Evolutionary conservation across 2,329 filamentous ascomycete species (phyloP).

Genomic region (Cercospora nicotianae): DNA sequence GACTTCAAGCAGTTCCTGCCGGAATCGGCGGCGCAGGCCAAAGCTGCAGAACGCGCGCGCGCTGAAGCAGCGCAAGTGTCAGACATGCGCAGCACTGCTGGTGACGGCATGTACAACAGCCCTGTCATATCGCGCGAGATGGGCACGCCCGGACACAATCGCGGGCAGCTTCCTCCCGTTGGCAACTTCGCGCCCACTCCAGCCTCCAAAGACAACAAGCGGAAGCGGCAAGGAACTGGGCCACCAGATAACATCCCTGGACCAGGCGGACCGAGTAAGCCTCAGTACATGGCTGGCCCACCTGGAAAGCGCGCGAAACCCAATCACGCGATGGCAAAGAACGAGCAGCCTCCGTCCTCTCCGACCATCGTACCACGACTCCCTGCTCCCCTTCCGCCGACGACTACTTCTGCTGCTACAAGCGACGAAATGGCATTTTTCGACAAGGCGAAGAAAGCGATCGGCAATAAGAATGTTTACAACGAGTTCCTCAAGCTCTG

Average conservation of each 20-base stretch:
- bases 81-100: constrained; percentile 53
- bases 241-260: constrained; percentile 37
- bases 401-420: constrained; percentile 68
- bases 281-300: constrained; percentile 25
- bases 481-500: constrained; percentile 96
- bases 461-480: constrained; percentile 87
- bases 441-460: constrained; percentile 93
- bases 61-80: constrained; percentile 69
- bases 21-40: constrained; percentile 74
- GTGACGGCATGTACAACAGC: constrained; percentile 48
- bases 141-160: constrained; percentile 36
- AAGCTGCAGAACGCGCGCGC: constrained; percentile 55
- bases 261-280: constrained; percentile 32
- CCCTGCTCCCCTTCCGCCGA: constrained; percentile 81
- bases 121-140: constrained; percentile 42
- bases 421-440: constrained; percentile 91
- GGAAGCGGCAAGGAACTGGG: constrained; percentile 64
- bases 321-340: constrained; percentile 50
- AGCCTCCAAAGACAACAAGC: constrained; percentile 76
- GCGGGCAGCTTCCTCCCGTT: constrained; percentile 71
- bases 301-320: constrained; percentile 69
- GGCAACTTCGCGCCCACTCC: constrained; percentile 87
- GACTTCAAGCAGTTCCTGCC: constrained; percentile 99
- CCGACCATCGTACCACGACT: constrained; percentile 85
- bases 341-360: constrained; percentile 60